Conservation (phyloP, 352 stramenopile species). For the Globisporangium barbulae region DNA sequence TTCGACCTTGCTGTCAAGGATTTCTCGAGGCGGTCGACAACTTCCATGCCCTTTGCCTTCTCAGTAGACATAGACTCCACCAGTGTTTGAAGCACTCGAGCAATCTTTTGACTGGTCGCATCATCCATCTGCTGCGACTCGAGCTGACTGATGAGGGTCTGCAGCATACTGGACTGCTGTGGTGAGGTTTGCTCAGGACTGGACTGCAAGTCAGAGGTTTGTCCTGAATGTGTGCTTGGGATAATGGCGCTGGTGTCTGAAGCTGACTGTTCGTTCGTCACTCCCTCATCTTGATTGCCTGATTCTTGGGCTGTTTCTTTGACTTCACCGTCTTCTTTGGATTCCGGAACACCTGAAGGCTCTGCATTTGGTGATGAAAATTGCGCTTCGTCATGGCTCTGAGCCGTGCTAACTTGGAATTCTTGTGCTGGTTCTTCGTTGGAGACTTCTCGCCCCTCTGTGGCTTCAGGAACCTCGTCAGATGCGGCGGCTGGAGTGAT, state of each 20-base stretch:
- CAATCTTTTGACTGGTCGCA: conserved; percentile 25
- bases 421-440: neutral
- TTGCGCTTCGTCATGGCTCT: neutral
- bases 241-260: neutral
- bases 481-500: neutral
- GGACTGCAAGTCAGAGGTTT: no score
- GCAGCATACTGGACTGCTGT: conserved; percentile 12
- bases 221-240: neutral
- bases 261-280: neutral
- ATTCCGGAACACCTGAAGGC: neutral
- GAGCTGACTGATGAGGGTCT: conserved; percentile 24
- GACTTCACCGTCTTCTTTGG: neutral
- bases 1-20: conserved; percentile 10
- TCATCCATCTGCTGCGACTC: conserved; percentile 16
- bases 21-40: conserved; percentile 28
- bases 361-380: neutral
- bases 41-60: conserved; percentile 11
- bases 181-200: neutral
- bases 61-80: conserved; percentile 24
- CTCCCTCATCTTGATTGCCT: neutral
- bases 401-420: neutral
- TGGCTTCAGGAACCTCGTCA: neutral
- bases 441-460: neutral
- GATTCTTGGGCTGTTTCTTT: neutral
- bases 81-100: conserved; percentile 23